Percentiles rank a stretch among this genome's conserved stretches.
Conservation (phyloP, 2,329 filamentous ascomycete species). For the Venturia asperata region DNA sequence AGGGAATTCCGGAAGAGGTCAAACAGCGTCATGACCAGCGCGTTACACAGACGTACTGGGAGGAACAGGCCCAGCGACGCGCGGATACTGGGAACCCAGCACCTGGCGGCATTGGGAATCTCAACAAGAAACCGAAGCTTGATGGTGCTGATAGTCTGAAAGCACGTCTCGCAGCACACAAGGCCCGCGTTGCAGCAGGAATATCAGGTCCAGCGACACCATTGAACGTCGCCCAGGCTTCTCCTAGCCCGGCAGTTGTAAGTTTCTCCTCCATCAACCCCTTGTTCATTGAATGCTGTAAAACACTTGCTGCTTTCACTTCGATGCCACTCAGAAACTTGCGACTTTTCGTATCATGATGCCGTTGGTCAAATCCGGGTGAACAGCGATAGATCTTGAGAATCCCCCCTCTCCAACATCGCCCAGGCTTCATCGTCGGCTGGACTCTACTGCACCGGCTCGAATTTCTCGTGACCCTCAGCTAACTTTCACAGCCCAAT, state of each 20-base stretch:
- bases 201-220: neutral
- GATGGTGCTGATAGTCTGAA: conserved; percentile 62
- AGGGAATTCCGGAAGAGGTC: conserved; percentile 85
- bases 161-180: conserved; percentile 13
- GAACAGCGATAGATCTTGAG: no score
- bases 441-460: neutral
- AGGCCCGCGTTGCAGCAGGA: conserved; percentile 1
- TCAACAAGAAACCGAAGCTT: conserved; percentile 58
- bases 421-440: neutral
- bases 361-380: neutral
- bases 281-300: neutral
- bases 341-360: neutral
- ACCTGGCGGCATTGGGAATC: conserved; percentile 50
- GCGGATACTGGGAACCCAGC: conserved; percentile 77
- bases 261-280: neutral
- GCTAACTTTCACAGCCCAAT: conserved; percentile 3
- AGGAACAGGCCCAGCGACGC: conserved; percentile 74
- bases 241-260: conserved; percentile 12
- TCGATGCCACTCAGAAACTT: neutral
- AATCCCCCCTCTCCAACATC: neutral
- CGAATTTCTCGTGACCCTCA: neutral
- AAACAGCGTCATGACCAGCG: conserved; percentile 76
- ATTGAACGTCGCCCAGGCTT: conserved; percentile 6
- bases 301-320: no score
- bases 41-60: conserved; percentile 78